Evolutionary conservation across 306 rosid genomes (phyloP), one percentile per base, ranked within the genome.

Genomic region (Glycyrrhiza uralensis): DNA sequence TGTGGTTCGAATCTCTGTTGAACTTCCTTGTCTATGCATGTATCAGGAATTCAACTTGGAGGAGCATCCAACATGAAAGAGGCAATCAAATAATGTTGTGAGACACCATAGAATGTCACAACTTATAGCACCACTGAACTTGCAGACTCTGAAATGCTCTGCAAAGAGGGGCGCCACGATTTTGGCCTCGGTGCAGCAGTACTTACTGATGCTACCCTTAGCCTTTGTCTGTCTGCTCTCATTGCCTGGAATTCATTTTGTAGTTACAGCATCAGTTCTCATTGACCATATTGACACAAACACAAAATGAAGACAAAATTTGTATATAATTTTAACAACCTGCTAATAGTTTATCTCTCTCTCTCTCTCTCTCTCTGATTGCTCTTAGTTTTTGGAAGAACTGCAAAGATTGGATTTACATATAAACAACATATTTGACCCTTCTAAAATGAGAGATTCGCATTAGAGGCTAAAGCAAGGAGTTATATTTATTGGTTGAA

Each of bases 91-190:
- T 65, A 24, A 74, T 46, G 71, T 72, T 72, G n/a, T 45, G 54
- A 41, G 59, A 14, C 55, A 60, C 54, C 50, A 42, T 62, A 63
- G 59, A n/a, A 42, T 26, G 71, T 19, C 57, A 64, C 82, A 69
- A 47, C 33, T 17, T 13, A 59, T 17, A 39, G 64, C 74, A 35
- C 49, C 35, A 61, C 35, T 86, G 83, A 91, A 69, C 77, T 85
- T 0, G 36, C 57, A 41, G 82, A 87, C 79, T 95, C 99, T 10
- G 91, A 84, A 80, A 95, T 95, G 88, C 97, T 91, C 70, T 89
- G 95, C 29, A 95, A 81, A 4, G 93, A 88, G 28, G 99, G 99
- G 35, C 88, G 94, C 99, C 99, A 95, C 0, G 88, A 74, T 71
- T 89, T 91, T 9, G 90, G 70, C 79, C 78, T 84, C 38, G 19